A percentile compares a stretch with the other conserved stretches of the same genome.
Evolutionary conservation across 176 grass and related monocot species (phyloP).

Genomic region (Eragrostis nindensis): DNA sequence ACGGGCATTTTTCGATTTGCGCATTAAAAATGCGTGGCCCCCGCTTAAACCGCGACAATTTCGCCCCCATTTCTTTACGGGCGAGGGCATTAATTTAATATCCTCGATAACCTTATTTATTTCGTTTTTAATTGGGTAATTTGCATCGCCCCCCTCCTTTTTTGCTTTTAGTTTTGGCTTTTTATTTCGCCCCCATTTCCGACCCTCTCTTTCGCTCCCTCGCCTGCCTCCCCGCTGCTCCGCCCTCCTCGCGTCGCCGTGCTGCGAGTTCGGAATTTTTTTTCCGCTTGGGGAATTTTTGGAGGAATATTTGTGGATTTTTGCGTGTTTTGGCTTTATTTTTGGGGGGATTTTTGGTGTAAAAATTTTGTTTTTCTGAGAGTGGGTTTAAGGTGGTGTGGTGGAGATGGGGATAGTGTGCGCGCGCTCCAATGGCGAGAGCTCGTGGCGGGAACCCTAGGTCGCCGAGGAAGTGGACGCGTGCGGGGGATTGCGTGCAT

Average conservation of each 20-base stretch:
- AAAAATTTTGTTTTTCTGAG: not conserved
- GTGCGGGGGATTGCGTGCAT: slow-evolving; percentile 41
- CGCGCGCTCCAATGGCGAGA: slow-evolving; percentile 55
- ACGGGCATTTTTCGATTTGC: slow-evolving; percentile 46
- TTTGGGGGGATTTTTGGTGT: slow-evolving; percentile 25
- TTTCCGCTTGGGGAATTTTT: slow-evolving; percentile 39
- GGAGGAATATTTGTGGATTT: slow-evolving; percentile 21
- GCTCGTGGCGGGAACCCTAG: slow-evolving; percentile 45
- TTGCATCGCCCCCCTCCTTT: slow-evolving; percentile 54
- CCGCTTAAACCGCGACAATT: slow-evolving; percentile 49
- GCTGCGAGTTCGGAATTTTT: not conserved
- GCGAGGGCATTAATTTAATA: slow-evolving; percentile 41
- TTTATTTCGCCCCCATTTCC: slow-evolving; percentile 69
- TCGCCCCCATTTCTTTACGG: slow-evolving; percentile 42
- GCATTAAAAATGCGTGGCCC: slow-evolving; percentile 44
- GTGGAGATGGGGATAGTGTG: slow-evolving; percentile 50
- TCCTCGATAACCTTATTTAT: slow-evolving; percentile 47
- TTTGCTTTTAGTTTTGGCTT: slow-evolving; percentile 76
- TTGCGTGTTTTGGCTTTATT: slow-evolving; percentile 38
- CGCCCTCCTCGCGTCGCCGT: slow-evolving; percentile 23
- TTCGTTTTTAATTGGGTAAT: slow-evolving; percentile 39
- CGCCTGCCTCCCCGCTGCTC: not conserved
- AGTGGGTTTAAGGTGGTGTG: slow-evolving; percentile 6
- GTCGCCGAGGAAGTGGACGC: slow-evolving; percentile 7
- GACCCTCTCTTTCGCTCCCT: slow-evolving; percentile 3